Base-by-base conservation (phyloP, 2,329 filamentous ascomycete species). In the Colletotrichum filicis region DNA sequence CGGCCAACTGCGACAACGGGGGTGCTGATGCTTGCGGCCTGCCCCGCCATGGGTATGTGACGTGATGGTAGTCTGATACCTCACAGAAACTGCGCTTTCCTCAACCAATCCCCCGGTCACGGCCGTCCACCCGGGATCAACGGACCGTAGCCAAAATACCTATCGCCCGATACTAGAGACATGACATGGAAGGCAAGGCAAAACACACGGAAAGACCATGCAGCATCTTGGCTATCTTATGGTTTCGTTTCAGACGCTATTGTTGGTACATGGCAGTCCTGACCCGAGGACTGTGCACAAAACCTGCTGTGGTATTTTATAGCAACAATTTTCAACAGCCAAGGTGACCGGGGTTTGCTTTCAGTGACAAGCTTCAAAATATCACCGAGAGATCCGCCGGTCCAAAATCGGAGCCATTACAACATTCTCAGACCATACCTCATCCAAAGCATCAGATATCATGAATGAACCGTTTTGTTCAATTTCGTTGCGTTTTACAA, bases 61-160 rank as follows among this genome's bases (percentile, higher is more conserved):
- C 76, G 76, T 77, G 74, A 77, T 76, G 66, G 70, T 76, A 74
- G 70, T 68, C 58, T 64, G 46, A 63, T 58, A 53, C 49, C 57
- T 72, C 35, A 46, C 62, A 64, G 61, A 57, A 71, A 46, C 24
- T 55, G 53, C 35, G 37, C 22, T 53, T 19, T 49, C 58, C 61
- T 65, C 30, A 67, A 67, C 57, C 28, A 19, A 16, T 5, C 52
- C 61, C 46, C 46, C 30, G 61, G 61, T 63, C 60, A n/a, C 46
- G 19, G 60, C 28, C 19, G 28, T 53, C 28, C 28, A 35, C 12
- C 60, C 60, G 46, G n/a, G 5, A 35, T 68, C 42, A 32, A 66
- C 37, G 52, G 52, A 24, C 42, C 42, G 35, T 28, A 37, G 58
- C 49, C 59, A 49, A 16, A 57, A 32, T 32, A 30, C 30, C 59